Evolutionary conservation across 116 monocot genomes (phyloP), one percentile per base, ranked within the genome.

Genomic region (Dioscorea cayenensis): DNA sequence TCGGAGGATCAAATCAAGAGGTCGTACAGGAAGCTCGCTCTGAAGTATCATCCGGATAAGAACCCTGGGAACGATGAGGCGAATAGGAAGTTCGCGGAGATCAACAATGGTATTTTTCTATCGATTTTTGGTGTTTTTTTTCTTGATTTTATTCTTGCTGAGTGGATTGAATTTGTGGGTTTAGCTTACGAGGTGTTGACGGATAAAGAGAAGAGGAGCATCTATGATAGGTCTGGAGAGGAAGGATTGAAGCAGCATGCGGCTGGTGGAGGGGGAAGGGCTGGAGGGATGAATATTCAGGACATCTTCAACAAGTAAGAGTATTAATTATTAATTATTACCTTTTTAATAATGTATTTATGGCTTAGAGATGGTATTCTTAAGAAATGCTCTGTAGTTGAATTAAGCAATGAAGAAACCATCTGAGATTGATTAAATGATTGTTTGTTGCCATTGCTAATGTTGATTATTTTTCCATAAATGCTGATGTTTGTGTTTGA

Each of bases 1-100:
- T 81, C 94, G 6, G 99, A 99, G 36, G 94, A 94, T 51, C 94
- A 99, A 87, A 94, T 99, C 81, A 99, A 99, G 84, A 78, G 94
- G 69, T 81, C 94, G 1, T 99, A 99, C 68, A 78, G 99, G 77
- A 99, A 99, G 87, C 89, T 99, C 63, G 99, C 99, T 14, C 71
- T 91, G 71, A 91, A 94, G 83, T 94, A 99, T 68, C 99, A 99
- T 63, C 99, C 99, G 37, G 99, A 99, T 63, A 94, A 94, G 84
- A 99, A 99, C 72, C 85, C 83, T 36, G 91, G 92, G 25, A 94
- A 94, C 71, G 99, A 94, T 70, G 99, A 94, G 77, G 91, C 99
- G 13, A 94, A 85, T 70, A 87, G 89, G 87, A 83, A 66, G 60
- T 94, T 99, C 28, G 84, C 91, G 1, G 99, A 99, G 59, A 99